A percentile compares a stretch with the other conserved stretches of the same genome.
Evolutionary conservation across 306 rosid species (phyloP).

Genomic region (Hippophae tibetana): DNA sequence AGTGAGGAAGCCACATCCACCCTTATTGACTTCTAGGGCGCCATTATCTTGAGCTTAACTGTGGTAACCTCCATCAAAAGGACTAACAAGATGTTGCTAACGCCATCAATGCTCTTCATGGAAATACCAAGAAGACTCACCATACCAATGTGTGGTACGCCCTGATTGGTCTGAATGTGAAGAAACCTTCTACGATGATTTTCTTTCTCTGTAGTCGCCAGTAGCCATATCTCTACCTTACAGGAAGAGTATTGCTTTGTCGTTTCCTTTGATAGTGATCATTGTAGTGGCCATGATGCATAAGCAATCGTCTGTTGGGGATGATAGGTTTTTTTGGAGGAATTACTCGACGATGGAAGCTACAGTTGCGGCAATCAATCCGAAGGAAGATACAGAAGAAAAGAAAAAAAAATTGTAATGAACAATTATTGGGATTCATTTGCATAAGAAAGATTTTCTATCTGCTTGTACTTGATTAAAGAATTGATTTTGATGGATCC

Average conservation of each 20-base stretch:
- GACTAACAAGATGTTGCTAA: constrained; percentile 98
- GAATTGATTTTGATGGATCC: too few relatives aligned
- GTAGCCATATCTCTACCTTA: constrained; percentile 54
- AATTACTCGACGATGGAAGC: constrained; percentile 86
- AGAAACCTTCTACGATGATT: constrained; percentile 27
- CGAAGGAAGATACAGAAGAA: constrained; percentile 43
- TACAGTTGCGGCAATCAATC: constrained; percentile 70
- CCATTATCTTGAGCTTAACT: constrained; percentile 81
- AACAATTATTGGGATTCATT: too few relatives aligned
- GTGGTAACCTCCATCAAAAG: constrained; percentile 94
- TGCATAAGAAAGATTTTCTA: too few relatives aligned
- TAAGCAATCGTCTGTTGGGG: constrained; percentile 49
- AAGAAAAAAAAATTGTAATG: too few relatives aligned
- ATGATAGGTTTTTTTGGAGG: constrained; percentile 52
- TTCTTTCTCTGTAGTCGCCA: constrained; percentile 44
- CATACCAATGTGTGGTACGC: constrained; percentile 83
- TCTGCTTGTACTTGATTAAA: too few relatives aligned
- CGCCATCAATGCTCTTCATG: constrained; percentile 85
- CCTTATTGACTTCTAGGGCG: constrained; percentile 90
- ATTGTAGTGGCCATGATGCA: constrained; percentile 44
- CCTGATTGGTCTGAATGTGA: constrained; percentile 54
- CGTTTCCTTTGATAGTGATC: constrained; percentile 15
- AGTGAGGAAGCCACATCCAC: constrained; percentile 86
- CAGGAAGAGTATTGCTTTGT: constrained; percentile 33
- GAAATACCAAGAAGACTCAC: constrained; percentile 75